Evolutionary conservation across 1,284 basidiomycete species (phyloP), one percentile per base, ranked within the genome.

Genomic region (Abortiporus biennis): DNA sequence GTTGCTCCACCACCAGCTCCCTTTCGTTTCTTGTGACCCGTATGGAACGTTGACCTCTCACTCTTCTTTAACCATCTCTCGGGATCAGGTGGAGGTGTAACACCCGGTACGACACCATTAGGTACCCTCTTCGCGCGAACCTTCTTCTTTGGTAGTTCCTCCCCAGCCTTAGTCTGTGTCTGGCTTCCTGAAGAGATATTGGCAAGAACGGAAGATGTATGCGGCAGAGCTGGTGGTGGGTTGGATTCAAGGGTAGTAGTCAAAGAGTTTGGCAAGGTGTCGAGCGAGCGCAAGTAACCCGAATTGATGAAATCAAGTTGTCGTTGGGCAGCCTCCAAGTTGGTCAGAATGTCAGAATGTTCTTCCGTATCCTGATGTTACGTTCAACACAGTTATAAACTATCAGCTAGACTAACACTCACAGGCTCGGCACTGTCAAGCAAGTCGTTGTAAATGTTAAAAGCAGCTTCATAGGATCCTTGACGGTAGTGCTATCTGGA

Each of bases 31-130:
- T 70, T 57, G 62, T 65, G 54, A 55, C 55, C 69, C 46, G 67
- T 62, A 35, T 58, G 65, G 57, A 72, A 77, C 25, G 64, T 74
- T 32, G 80, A 72, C 47, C 85, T 67, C 58, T 85, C 85, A 44
- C 74, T 84, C 66, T 85, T 87, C 73, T 86, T 89, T 45, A 89
- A 61, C 84, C 86, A 88, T 47, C 87, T 68, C 57, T 90, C 86
- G 17, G 86, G 85, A 63, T 88, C 83, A 38, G 85, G 84, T 24
- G 76, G 68, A 16, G 85, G 84, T 4, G 85, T 86, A 9, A 85
- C 79, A 15, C 86, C 85, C 19, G 78, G 82, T 12, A 78, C 62
- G 15, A 88, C 80, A 21, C 82, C 80, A 42, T 74, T 69, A 12
- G 86, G 85, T 16, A 88, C 69, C 54, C 85, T 79, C 50, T 76